A percentile compares a stretch with the other conserved stretches of the same genome.
Conservation (phyloP, 2,329 filamentous ascomycete genomes). For the Fusarium agapanthi region DNA sequence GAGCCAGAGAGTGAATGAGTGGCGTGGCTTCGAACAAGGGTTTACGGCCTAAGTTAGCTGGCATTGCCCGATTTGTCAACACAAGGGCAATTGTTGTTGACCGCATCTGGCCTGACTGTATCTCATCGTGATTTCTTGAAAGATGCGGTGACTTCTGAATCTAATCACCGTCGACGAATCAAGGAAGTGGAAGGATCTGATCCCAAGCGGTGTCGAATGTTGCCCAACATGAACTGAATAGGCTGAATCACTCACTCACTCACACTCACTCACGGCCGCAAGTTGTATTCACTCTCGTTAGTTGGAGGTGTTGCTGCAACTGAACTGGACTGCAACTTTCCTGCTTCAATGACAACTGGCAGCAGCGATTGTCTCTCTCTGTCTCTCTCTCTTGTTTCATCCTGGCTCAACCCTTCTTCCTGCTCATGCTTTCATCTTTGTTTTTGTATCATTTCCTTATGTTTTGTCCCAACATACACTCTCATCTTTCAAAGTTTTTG, state of each 20-base stretch:
- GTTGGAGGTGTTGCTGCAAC: slow-evolving; percentile 1
- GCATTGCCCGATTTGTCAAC: slow-evolving; percentile 40
- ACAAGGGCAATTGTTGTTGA: slow-evolving; percentile 27
- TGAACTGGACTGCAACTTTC: slow-evolving; percentile 5
- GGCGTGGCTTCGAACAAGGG: slow-evolving; percentile 39
- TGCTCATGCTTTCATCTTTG: slow-evolving; percentile 3
- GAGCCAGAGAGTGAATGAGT: slow-evolving; percentile 29
- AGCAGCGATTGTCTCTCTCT: slow-evolving; percentile 1
- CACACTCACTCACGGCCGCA: slow-evolving; percentile 1
- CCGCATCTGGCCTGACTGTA: slow-evolving; percentile 37
- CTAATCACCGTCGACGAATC: slow-evolving; percentile 16
- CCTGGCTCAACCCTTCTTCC: neutral
- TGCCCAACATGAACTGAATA: slow-evolving; percentile 16
- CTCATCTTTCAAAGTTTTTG: neutral
- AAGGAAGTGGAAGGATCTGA: neutral
- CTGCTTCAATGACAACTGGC: slow-evolving; percentile 14
- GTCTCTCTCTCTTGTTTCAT: slow-evolving; percentile 2
- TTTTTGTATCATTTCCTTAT: slow-evolving; percentile 3
- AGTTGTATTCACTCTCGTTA: neutral
- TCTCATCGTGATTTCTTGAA: slow-evolving; percentile 27
- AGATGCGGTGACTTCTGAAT: slow-evolving; percentile 21
- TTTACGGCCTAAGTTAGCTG: slow-evolving; percentile 35
- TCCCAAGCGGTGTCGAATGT: slow-evolving; percentile 24
- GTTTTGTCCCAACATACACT: neutral
- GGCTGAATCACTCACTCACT: slow-evolving; percentile 15